Evolutionary conservation across 2,329 filamentous ascomycete species (phyloP).

Genomic region (Dactylellina haptotyla): DNA sequence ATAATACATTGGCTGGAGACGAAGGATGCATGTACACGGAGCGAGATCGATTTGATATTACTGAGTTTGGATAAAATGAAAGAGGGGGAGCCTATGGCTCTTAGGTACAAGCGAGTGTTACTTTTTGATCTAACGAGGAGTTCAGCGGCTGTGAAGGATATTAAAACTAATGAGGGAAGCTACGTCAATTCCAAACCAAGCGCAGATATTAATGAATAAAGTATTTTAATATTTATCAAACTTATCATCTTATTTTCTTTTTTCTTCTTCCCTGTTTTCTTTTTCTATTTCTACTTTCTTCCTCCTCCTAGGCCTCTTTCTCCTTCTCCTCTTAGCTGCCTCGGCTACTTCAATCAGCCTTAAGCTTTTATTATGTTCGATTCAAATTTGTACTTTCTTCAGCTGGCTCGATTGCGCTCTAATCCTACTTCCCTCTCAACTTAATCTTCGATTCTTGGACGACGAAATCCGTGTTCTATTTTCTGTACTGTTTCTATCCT

Average conservation of each 20-base stretch:
- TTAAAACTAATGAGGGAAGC: slow-evolving; percentile 29
- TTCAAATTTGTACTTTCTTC: too few species aligned
- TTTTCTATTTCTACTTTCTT: too few species aligned
- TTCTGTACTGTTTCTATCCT: background rate
- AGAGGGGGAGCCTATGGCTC: slow-evolving; percentile 19
- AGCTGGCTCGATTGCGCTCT: too few species aligned
- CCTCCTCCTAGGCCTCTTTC: too few species aligned
- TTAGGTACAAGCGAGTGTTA: slow-evolving; percentile 16
- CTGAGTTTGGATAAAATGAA: slow-evolving; percentile 37
- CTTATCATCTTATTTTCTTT: too few species aligned
- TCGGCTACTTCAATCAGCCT: too few species aligned
- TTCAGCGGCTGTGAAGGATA: slow-evolving; percentile 7
- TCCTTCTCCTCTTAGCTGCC: too few species aligned
- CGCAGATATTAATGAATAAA: background rate
- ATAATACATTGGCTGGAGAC: slow-evolving; percentile 33
- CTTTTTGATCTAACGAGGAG: slow-evolving; percentile 28
- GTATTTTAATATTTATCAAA: background rate
- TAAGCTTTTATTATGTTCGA: too few species aligned
- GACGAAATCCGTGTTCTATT: background rate
- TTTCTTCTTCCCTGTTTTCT: too few species aligned
- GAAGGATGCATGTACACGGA: slow-evolving; percentile 13
- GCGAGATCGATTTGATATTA: slow-evolving; percentile 32
- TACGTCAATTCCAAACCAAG: slow-evolving; percentile 13
- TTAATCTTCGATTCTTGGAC: too few species aligned
- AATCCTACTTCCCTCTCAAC: too few species aligned